A percentile compares a stretch with the other conserved stretches of the same genome.
phyloP scores from a whole-genome alignment of 1,139 yeast species.

The Hemisphaericaspora xylanilytica region DNA sequence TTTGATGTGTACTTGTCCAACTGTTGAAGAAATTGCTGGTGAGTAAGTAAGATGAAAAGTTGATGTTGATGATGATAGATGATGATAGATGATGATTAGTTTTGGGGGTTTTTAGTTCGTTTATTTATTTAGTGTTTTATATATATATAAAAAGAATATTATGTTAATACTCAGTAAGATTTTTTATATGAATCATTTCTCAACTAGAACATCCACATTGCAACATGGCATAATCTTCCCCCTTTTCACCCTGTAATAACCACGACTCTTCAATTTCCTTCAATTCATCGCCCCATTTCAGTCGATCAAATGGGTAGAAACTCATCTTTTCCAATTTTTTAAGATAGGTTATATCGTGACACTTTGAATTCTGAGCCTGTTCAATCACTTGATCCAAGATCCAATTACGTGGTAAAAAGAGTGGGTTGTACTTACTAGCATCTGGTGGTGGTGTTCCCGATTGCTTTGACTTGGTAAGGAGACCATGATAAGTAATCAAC shows the following conservation, averaged over 20 bases:
- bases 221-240: constrained; percentile 51
- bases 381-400: constrained; percentile 79
- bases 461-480: constrained; percentile 28
- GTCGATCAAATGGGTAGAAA: constrained; percentile 55
- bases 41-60: constrained; percentile 8
- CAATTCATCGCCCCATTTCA: constrained; percentile 62
- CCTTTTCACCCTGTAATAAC: constrained; percentile 47
- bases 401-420: constrained; percentile 84
- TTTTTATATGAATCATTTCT: neutral
- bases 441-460: constrained; percentile 34
- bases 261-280: constrained; percentile 57
- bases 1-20: constrained; percentile 89
- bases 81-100: no score
- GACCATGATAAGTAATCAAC: constrained; percentile 39
- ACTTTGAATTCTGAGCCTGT: constrained; percentile 38
- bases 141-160: no score
- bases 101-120: constrained; percentile 3
- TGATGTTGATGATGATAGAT: neutral
- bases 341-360: constrained; percentile 39
- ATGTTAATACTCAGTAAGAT: no score
- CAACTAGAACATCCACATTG: constrained; percentile 68
- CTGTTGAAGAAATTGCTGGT: constrained; percentile 65
- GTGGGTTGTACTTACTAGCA: constrained; percentile 61
- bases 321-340: constrained; percentile 61
- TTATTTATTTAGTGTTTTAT: constrained; percentile 1